Evolutionary conservation across 2,329 filamentous ascomycete species (phyloP), one percentile per base, ranked within the genome.

Genomic region (Cordyceps javanica): DNA sequence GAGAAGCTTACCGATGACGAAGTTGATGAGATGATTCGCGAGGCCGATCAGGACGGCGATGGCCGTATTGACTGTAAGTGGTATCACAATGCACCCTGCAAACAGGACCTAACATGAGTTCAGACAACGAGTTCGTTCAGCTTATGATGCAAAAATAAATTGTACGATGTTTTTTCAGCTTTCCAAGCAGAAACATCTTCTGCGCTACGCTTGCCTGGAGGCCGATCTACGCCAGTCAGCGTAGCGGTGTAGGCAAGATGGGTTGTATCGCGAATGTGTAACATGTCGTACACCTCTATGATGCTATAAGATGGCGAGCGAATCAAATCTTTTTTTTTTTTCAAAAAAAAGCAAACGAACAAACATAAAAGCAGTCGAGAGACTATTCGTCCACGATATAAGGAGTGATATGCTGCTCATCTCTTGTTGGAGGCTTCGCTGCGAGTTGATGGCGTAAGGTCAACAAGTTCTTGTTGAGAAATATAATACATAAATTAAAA

Each of bases 101-200:
- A n/a, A 26, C 42, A 21, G 16, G 14, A 19, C 19, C 55, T 54
- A 32, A 44, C 42, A 10, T 8, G 30, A 21, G 50, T 16, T 48
- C 67, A 93, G 89, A 93, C 78, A 93, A 93, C 80, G 90, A 94
- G 76, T 94, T 94, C 71, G 90, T 94, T 67, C 90, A 94, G 78
- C 86, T 94, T 72, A 94, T 94, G 90, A 93, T 94, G 90, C 90
- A 94, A 82, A 93, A 93, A 82, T 93, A 90, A 81, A 55, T 25
- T 14, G 23, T 7, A 0, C 10, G 19, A 23, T 25, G 44, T 2
- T n/a, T 21, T 9, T 41, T 11, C n/a, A 56, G 53, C 53, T 48
- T 45, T 54, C 26, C 30, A 54, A 36, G n/a, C 11, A 38, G 39
- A 39, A 19, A 36, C 30, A 36, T n/a, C 30, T 36, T 14, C 39